A percentile compares a stretch with the other conserved stretches of the same genome.
phyloP scores from a whole-genome alignment of 2,329 filamentous ascomycete genomes.

The Diaporthe sp. region DNA sequence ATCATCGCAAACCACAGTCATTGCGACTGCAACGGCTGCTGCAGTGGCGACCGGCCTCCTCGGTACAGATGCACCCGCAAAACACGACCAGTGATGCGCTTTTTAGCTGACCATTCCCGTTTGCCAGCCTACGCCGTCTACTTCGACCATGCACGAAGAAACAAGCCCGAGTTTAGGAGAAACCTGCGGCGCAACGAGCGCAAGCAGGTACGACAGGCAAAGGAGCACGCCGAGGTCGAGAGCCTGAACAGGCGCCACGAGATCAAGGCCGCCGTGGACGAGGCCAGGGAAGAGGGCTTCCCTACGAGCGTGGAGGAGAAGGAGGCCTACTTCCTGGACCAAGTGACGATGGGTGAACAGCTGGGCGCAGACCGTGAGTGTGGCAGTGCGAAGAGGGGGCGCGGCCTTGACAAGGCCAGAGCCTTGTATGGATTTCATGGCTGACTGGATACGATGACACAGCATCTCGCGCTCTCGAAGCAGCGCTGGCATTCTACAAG shows the following conservation, averaged over 20 bases:
- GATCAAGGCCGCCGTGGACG: conserved; percentile 82
- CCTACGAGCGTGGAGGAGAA: conserved; percentile 91
- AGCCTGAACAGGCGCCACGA: conserved; percentile 77
- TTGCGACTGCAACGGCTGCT: conserved; percentile 74
- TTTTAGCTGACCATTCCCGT: conserved; percentile 34
- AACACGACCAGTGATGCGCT: background rate
- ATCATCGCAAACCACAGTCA: conserved; percentile 70
- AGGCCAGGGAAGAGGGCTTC: conserved; percentile 92
- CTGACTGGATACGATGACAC: conserved; percentile 37
- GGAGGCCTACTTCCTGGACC: conserved; percentile 96
- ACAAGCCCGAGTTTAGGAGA: conserved; percentile 75
- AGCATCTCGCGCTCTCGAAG: conserved; percentile 82
- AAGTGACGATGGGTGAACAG: conserved; percentile 89
- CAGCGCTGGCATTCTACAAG: conserved; percentile 97
- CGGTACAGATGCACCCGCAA: conserved; percentile 58
- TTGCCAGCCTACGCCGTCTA: conserved; percentile 73
- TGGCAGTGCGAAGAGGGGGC: background rate
- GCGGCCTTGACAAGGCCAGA: conserved; percentile 22
- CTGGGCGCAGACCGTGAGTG: conserved; percentile 84
- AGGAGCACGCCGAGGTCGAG: conserved; percentile 78
- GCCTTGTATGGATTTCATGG: background rate
- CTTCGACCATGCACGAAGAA: conserved; percentile 78
- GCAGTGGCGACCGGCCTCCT: conserved; percentile 71
- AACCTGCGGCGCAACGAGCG: conserved; percentile 82
- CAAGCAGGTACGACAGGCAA: conserved; percentile 77